Evolutionary conservation across 495 filamentous ascomycete genomes (phyloP), one percentile per base, ranked within the genome.

Genomic region (Aspergillus nanangensis): DNA sequence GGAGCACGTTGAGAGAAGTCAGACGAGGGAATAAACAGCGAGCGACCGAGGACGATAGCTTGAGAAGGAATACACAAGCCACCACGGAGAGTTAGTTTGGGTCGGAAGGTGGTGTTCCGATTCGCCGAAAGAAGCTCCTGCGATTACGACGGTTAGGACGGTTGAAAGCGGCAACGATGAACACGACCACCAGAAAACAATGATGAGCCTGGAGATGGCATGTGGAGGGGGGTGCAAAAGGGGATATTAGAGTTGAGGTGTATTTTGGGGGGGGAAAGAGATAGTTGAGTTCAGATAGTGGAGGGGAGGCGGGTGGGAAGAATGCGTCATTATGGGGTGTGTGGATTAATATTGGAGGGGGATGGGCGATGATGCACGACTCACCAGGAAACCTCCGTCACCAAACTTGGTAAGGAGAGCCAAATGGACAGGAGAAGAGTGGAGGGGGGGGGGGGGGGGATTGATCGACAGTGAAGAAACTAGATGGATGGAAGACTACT

Each of bases 291-390:
- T 38, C 35, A 51, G 52, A 37, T 38, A 48, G 51, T 45, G 43
- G 43, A 45, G 36, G 46, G 44, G 24, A 48, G 43, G 13, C 14
- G 36, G 25, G 23, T 24, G 44, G 50, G 38, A 53, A 52, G 47
- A 49, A 70, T 71, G 67, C 67, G 67, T 71, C 67, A 71, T 71
- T 57, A 63, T 63, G 58, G 58, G 58, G 58, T 43, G 34, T 32
- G 34, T 25, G 29, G 23, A n/a, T n/a, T 29, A 38, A n/a, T n/a
- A n/a, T n/a, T n/a, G n/a, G n/a, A n/a, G n/a, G n/a, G n/a, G n/a
- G n/a, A n/a, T n/a, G n/a, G n/a, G n/a, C n/a, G n/a, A n/a, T n/a
- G n/a, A n/a, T n/a, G n/a, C n/a, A n/a, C n/a, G n/a, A n/a, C n/a
- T n/a, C n/a, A n/a, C n/a, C n/a, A n/a, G n/a, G n/a, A n/a, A n/a